phyloP scores from a whole-genome alignment of 2,329 filamentous ascomycete genomes.

The Aspergillus oerlinghausenensis region DNA sequence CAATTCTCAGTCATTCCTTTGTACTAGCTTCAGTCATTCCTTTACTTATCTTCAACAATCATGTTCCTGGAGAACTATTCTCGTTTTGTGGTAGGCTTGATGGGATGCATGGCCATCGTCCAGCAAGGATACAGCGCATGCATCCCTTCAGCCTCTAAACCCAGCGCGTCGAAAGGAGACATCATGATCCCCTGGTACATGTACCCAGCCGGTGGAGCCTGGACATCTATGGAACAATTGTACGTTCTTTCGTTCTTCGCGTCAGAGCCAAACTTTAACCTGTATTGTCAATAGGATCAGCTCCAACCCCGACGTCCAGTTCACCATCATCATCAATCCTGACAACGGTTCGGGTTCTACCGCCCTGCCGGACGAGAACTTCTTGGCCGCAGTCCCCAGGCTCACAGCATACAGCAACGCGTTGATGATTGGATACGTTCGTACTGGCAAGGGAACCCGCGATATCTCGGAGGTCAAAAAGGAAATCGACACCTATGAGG shows the following conservation, averaged over 20 bases:
- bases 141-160: background rate
- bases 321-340: conserved; percentile 20
- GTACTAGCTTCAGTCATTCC: background rate
- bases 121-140: background rate
- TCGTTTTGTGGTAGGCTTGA: background rate
- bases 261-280: background rate
- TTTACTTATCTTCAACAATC: background rate
- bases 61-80: background rate
- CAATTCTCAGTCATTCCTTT: background rate
- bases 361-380: conserved; percentile 6
- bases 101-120: background rate
- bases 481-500: conserved; percentile 8
- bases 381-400: conserved; percentile 2
- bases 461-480: conserved; percentile 1
- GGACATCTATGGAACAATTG: conserved; percentile 14
- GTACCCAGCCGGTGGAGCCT: conserved; percentile 14
- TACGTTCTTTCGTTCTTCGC: background rate
- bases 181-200: conserved; percentile 17
- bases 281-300: background rate
- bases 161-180: background rate
- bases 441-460: conserved; percentile 2
- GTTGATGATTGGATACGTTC: conserved; percentile 8
- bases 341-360: conserved; percentile 12
- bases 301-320: conserved; percentile 12
- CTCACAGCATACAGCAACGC: conserved; percentile 5